Evolutionary conservation across 441 rosid genomes (phyloP), one percentile per base, ranked within the genome.

Genomic region (Adansonia rubrostipa): DNA sequence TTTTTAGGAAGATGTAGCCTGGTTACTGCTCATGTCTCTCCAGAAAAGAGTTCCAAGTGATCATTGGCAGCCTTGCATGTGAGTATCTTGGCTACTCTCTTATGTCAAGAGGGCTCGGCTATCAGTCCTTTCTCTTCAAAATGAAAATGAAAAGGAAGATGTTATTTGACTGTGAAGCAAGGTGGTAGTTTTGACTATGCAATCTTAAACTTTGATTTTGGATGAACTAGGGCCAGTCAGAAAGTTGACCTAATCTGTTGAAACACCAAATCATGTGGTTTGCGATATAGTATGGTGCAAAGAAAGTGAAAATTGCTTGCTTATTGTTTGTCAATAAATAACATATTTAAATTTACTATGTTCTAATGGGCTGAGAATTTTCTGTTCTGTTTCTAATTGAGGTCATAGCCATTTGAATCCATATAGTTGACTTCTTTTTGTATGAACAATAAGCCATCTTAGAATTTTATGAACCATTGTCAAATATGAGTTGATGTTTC

Each of bases 1-100:
- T 45, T 45, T 5, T 19, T 45, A 44, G 72, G 72, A 44, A 65
- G 50, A 65, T 65, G 50, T 65, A 65, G 50, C 50, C 44, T 65
- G 50, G 71, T 66, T 42, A 51, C 15, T 20, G 44, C 28, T 66
- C 28, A 0, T 44, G 50, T 15, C 51, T 66, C 24, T 61, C 67
- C 67, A 2, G 17, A 28, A 28, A 44, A 28, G 71, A 45, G 48
- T 65, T 66, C 71, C 33, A 44, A 42, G 51, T 28, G 20, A 42
- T 44, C 7, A 17, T 66, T 66, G 51, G 28, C 48, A 42, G 71
- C 19, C 53, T 66, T 66, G 51, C 28, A 9, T 66, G 51, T 17
- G 71, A 66, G 22, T 44, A 11, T 61, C 14, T 19, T 66, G 24
- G 50, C 15, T n/a, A 17, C n/a, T 66, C 50, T 66, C 28, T 10